Evolutionary conservation across 331 rosid genomes (phyloP).

Genomic region (Telfairia occidentalis): DNA sequence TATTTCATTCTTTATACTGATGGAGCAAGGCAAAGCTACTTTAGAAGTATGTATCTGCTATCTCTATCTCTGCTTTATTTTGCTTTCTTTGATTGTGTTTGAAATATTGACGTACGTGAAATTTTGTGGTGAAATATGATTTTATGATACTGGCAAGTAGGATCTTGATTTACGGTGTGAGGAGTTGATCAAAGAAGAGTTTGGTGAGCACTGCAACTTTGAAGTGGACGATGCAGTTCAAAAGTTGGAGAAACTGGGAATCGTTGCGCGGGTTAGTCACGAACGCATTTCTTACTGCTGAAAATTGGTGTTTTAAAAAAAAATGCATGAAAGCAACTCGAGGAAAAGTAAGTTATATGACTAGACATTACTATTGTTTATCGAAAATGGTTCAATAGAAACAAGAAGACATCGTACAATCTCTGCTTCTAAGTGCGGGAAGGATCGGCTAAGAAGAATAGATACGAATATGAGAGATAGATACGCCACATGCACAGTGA

Average conservation of each 20-base stretch:
- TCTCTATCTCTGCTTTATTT: slow-evolving; percentile 9
- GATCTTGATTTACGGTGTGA: slow-evolving; percentile 84
- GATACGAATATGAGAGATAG: too few species aligned
- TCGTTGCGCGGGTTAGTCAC: slow-evolving; percentile 65
- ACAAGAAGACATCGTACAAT: background rate
- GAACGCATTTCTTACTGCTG: background rate
- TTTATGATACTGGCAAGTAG: slow-evolving; percentile 33
- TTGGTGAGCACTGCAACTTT: slow-evolving; percentile 56
- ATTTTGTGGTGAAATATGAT: background rate
- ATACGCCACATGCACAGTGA: too few species aligned
- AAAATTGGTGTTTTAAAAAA: background rate
- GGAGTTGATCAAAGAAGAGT: slow-evolving; percentile 77
- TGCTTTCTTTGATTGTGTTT: background rate
- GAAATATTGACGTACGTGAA: background rate
- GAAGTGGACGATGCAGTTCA: slow-evolving; percentile 91
- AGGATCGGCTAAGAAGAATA: too few species aligned
- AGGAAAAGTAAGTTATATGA: background rate
- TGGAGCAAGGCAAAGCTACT: slow-evolving; percentile 94
- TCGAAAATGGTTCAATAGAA: background rate
- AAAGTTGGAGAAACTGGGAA: slow-evolving; percentile 76
- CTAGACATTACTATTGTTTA: background rate
- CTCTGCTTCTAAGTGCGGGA: background rate
- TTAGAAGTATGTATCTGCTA: slow-evolving; percentile 31
- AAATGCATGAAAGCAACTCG: background rate
- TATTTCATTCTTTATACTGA: slow-evolving; percentile 65